A percentile compares a stretch with the other conserved stretches of the same genome.
Conservation (phyloP, 2,329 filamentous ascomycete genomes). For the Aspergillus chevalieri region DNA sequence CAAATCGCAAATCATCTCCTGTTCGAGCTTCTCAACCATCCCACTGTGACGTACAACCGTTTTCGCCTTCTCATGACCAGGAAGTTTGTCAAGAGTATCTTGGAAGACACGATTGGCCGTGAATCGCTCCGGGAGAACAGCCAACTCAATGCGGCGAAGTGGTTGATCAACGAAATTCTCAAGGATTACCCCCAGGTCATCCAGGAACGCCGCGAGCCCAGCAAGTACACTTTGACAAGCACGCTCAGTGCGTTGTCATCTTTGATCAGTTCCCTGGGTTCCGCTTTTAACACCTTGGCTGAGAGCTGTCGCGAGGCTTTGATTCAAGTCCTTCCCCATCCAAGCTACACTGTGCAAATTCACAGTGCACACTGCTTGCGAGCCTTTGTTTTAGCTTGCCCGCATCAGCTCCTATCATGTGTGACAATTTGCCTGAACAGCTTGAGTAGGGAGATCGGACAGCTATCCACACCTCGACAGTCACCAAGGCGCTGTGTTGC, state of each 20-base stretch:
- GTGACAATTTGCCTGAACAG: slow-evolving; percentile 97
- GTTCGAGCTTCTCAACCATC: slow-evolving; percentile 69
- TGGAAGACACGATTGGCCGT: slow-evolving; percentile 76
- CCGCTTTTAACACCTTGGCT: slow-evolving; percentile 70
- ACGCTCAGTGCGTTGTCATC: slow-evolving; percentile 73
- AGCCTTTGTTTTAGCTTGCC: slow-evolving; percentile 80
- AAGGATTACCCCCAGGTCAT: slow-evolving; percentile 91
- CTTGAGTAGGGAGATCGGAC: slow-evolving; percentile 74
- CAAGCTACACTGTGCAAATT: slow-evolving; percentile 92
- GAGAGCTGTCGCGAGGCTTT: slow-evolving; percentile 81
- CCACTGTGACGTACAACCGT: slow-evolving; percentile 71
- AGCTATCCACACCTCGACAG: slow-evolving; percentile 68
- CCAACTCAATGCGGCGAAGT: slow-evolving; percentile 73
- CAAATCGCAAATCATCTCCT: slow-evolving; percentile 76
- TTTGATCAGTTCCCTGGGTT: slow-evolving; percentile 72
- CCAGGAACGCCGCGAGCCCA: slow-evolving; percentile 80
- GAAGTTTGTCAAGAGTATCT: slow-evolving; percentile 73
- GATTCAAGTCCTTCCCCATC: slow-evolving; percentile 84
- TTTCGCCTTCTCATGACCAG: slow-evolving; percentile 81
- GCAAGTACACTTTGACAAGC: slow-evolving; percentile 75
- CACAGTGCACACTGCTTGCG: slow-evolving; percentile 81
- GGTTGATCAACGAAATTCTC: slow-evolving; percentile 77
- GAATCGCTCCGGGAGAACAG: slow-evolving; percentile 84
- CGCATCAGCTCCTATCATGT: slow-evolving; percentile 82
- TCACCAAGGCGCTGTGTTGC: slow-evolving; percentile 80